Evolutionary conservation across 164 flowering plant species (phyloP), one percentile per base, ranked within the genome.

Genomic region (Vitis rotundifolia): DNA sequence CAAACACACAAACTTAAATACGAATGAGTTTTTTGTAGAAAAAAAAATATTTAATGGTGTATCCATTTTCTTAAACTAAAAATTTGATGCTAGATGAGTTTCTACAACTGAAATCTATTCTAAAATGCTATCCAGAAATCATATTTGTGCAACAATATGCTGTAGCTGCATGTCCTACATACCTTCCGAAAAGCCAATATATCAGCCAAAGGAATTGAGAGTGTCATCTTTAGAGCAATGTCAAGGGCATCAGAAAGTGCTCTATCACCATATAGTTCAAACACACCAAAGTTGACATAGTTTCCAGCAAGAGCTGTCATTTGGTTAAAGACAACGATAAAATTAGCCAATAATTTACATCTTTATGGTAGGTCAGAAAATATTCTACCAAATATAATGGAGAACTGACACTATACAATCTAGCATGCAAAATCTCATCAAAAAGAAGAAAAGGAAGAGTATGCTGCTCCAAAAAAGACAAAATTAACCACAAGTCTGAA

Each of bases 221-320:
- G 63, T 37, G 86, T 84, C 97, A 96, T 84, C 88, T 92, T 96
- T 55, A 96, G 74, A 55, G 95, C 81, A 74, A 90, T 87, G 68
- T 96, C 97, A 77, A 93, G 91, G 48, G 83, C 97, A 85, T 96
- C 99, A 10, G 96, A 81, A 63, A 96, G 93, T 51, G 99, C 99
- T 79, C 98, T 86, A 81, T 96, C 99, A 37, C 98, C 99, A 82
- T 96, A 96, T 1, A 96, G 81, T 72, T 96, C 99, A 82, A 96
- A 96, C 44, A 96, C 98, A 59, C 99, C 99, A 78, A 96, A 96
- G 81, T 96, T 96, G 80, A 87, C 93, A 83, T 91, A 96, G 72
- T 93, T 93, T 74, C 99, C 99, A 75, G 89, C 81, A 71, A 96
- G 92, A 59, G 98, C 99, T 93, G 89, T 66, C 71, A 83, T 59